phyloP scores from a whole-genome alignment of 495 filamentous ascomycete species.

The Penicillium longicatenatum region DNA sequence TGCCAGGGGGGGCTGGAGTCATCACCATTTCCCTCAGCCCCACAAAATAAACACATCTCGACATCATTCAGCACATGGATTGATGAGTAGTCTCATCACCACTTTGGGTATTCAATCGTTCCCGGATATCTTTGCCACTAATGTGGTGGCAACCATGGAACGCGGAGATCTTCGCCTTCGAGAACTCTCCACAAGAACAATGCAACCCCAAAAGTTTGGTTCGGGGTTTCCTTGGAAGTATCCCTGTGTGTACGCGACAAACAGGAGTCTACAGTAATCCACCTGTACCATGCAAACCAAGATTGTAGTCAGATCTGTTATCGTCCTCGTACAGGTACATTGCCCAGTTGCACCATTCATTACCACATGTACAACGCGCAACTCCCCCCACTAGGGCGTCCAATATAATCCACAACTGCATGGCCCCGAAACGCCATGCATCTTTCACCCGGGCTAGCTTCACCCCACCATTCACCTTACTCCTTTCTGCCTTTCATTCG shows the following conservation, averaged over 20 bases:
- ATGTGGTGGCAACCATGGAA: constrained; percentile 6
- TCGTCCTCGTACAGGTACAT: constrained; percentile 6
- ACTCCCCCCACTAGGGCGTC: too few species aligned
- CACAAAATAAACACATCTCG: constrained; percentile 22
- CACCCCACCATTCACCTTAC: constrained; percentile 5
- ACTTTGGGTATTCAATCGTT: neutral
- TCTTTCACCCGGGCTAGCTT: neutral
- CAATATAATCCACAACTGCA: neutral
- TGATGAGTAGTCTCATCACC: constrained; percentile 8
- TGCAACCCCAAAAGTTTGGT: neutral
- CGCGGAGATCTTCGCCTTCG: constrained; percentile 8
- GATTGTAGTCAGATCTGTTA: constrained; percentile 3
- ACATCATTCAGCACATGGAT: constrained; percentile 12
- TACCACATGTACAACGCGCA: constrained; percentile 5
- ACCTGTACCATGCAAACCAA: neutral
- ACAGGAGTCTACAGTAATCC: too few species aligned
- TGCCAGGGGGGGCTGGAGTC: constrained; percentile 8
- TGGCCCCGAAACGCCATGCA: constrained; percentile 8
- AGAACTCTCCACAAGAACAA: constrained; percentile 1
- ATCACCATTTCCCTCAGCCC: constrained; percentile 1
- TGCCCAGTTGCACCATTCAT: neutral
- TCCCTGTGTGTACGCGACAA: neutral
- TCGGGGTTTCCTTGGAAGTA: neutral
- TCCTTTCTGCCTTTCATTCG: constrained; percentile 1
- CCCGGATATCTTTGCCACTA: constrained; percentile 18